These are phyloP conservation scores for Vitis rupestris DNA, from an alignment of 164 flowering plant species.

Conservation along the genomic window DNA sequence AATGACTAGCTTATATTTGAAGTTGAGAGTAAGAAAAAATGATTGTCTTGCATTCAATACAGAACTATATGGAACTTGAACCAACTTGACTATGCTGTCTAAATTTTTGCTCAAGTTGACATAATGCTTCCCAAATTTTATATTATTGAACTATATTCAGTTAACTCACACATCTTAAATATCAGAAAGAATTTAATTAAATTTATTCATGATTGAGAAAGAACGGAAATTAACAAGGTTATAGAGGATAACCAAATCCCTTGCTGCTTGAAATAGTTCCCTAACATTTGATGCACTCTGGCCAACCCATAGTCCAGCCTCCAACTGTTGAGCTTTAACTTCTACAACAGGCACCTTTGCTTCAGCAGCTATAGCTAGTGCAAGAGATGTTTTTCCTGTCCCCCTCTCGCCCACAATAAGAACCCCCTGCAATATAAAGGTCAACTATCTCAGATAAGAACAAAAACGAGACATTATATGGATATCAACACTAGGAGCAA, in stretches of 20 bases:
- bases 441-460: background rate
- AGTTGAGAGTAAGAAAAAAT: background rate
- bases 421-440: conserved; percentile 71
- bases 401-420: conserved; percentile 98
- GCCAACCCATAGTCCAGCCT: conserved; percentile 94
- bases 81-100: background rate
- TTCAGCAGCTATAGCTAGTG: conserved; percentile 93
- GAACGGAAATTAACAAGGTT: background rate
- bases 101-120: background rate
- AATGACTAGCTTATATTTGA: background rate
- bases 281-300: conserved; percentile 96
- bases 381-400: conserved; percentile 94
- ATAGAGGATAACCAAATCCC: conserved; percentile 71
- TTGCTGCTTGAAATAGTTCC: conserved; percentile 92
- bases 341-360: conserved; percentile 93
- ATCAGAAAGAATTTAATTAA: background rate
- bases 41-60: background rate
- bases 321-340: conserved; percentile 83
- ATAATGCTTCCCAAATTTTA: background rate
- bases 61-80: background rate
- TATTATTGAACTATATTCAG: background rate
- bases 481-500: background rate
- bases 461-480: background rate
- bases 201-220: background rate
- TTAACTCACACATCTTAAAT: background rate